Evolutionary conservation across 352 stramenopile genomes (phyloP).

Genomic region (Thalassiosira livingstoniorum): DNA sequence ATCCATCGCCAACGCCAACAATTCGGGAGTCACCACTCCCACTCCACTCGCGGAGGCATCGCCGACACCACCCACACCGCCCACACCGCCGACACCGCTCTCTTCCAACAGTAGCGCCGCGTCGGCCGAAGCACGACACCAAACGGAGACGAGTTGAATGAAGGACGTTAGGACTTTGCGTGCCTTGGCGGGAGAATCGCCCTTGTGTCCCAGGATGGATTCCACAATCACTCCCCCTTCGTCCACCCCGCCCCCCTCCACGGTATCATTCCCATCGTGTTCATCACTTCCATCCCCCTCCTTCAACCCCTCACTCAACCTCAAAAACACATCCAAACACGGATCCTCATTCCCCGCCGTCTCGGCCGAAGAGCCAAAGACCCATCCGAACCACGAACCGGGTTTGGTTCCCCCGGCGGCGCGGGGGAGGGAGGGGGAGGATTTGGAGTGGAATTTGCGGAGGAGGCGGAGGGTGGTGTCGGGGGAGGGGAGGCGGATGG

Average conservation of each 20-base stretch:
- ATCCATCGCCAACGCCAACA: conserved; percentile 69
- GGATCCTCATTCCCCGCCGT: conserved; percentile 43
- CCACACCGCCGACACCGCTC: conserved; percentile 4
- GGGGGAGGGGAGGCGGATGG: conserved; percentile 57
- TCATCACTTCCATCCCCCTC: conserved; percentile 2
- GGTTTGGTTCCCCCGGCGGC: conserved; percentile 67
- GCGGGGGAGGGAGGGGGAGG: conserved; percentile 50
- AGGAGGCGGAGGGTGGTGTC: conserved; percentile 69
- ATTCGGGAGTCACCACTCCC: conserved; percentile 39
- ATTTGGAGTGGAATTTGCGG: conserved; percentile 80
- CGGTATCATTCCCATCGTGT: background rate
- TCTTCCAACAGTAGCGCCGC: conserved; percentile 32
- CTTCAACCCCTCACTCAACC: conserved; percentile 37
- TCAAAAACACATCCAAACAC: conserved; percentile 61
- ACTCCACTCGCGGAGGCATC: background rate
- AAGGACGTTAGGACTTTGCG: conserved; percentile 61
- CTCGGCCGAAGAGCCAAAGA: conserved; percentile 54
- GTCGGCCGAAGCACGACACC: conserved; percentile 62
- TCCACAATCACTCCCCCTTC: conserved; percentile 51
- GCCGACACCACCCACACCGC: background rate
- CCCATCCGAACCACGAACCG: conserved; percentile 58
- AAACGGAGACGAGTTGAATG: conserved; percentile 66
- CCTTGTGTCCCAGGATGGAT: conserved; percentile 60
- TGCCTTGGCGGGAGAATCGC: conserved; percentile 67
- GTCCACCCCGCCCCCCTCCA: background rate